Base-by-base conservation (phyloP, 257 asterid genomes). In the Catharanthus roseus region DNA sequence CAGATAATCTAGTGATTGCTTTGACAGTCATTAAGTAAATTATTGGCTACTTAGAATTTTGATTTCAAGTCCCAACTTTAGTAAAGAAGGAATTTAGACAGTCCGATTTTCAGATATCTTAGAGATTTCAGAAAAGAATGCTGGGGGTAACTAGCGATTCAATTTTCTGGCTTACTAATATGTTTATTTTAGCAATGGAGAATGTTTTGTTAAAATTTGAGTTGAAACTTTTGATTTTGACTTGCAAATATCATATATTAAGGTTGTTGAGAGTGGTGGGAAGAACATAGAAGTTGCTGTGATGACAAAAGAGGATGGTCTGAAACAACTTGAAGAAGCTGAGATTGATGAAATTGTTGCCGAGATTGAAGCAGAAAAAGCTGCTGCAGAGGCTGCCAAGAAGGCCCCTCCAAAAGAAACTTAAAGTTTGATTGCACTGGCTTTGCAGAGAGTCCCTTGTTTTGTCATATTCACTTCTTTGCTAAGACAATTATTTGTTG, bases 341-440 rank as follows among this genome's bases (percentile, higher is more conserved):
- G 98, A 93, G 73, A 93, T 90, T 9, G 98, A 93, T 72, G 93
- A 88, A 62, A 77, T 92, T 77, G 98, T 86, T 75, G 93, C 90
- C 8, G 96, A 90, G 65, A 90, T 90, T 39, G 97, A 90, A 65
- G 97, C 93, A 19, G 98, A 90, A 83, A 90, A 93, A 74, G 96
- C 98, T 2, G 98, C 98, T 72, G 97, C 97, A 3, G 98, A 93
- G 81, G 97, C 97, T 80, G 98, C 98, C 39, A 93, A 90, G 86
- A 93, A 93, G 83, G 90, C 80, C 60, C 97, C 92, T 12, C 80
- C 86, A 72, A 42, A 82, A 68, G 86, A 90, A 81, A 73, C 76
- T 81, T 79, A n/a, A n/a, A 89, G 75, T 63, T 66, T 60, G 36
- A 56, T 77, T 71, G 47, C 1, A 62, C 47, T 62, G 33, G 67